These are phyloP conservation scores for Candida ortonii DNA, from an alignment of 805 yeast genomes.

Conservation along the genomic window DNA sequence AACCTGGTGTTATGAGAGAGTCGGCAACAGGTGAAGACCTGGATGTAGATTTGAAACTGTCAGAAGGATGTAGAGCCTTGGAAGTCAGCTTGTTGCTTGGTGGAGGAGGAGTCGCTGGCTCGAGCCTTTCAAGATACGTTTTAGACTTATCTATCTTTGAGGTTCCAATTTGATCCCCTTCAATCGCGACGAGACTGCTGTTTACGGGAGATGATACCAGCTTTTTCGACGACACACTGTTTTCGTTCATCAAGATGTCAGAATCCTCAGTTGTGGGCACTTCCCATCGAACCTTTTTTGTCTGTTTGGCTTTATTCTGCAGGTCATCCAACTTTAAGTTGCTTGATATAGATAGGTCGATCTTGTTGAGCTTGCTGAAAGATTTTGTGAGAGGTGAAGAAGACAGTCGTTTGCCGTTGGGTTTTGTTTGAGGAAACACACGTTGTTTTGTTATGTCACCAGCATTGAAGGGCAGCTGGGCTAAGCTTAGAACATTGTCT, in stretches of 20 bases:
- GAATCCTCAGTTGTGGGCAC: constrained; percentile 30
- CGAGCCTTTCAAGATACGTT: background rate
- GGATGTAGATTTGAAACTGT: constrained; percentile 4
- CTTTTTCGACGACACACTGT: constrained; percentile 4
- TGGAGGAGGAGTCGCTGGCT: constrained; percentile 1
- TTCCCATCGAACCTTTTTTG: constrained; percentile 48
- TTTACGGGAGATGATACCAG: constrained; percentile 12
- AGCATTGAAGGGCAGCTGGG: no score
- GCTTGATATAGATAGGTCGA: constrained; percentile 12
- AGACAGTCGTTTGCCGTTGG: constrained; percentile 21
- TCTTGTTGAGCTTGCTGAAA: constrained; percentile 14
- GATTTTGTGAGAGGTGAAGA: constrained; percentile 25
- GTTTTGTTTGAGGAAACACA: no score
- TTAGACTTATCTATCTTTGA: no score
- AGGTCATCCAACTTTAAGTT: constrained; percentile 5
- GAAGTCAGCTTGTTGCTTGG: constrained; percentile 11
- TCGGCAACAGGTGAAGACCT: constrained; percentile 7
- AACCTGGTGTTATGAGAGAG: constrained; percentile 10
- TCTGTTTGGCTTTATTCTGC: constrained; percentile 19
- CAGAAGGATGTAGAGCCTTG: constrained; percentile 13
- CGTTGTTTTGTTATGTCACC: no score
- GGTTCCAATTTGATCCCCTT: no score
- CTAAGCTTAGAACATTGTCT: no score
- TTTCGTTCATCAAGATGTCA: constrained; percentile 21
- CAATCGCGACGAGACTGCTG: no score